phyloP scores from a whole-genome alignment of 306 rosid species.

The Glycine soja region DNA sequence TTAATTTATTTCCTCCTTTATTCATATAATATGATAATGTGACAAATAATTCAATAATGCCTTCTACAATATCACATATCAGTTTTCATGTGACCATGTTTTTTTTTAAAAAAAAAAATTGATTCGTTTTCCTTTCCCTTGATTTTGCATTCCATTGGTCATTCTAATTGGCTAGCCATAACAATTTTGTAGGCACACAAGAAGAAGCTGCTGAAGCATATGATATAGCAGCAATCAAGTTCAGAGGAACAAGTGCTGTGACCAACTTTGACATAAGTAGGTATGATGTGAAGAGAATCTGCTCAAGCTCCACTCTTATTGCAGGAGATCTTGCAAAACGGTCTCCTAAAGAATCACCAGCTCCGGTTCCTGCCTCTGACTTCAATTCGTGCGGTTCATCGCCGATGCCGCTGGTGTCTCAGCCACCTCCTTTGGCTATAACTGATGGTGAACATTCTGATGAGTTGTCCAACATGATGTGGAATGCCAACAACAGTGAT shows the following conservation, averaged over 20 bases:
- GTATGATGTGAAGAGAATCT: slow-evolving; percentile 95
- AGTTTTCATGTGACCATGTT: too few species aligned
- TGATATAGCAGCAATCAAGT: slow-evolving; percentile 98
- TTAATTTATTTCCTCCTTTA: neutral
- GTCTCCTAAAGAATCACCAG: slow-evolving; percentile 54
- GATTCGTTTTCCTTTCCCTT: neutral
- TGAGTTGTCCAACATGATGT: slow-evolving; percentile 72
- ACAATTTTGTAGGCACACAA: slow-evolving; percentile 74
- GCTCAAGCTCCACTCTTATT: slow-evolving; percentile 94
- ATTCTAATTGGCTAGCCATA: slow-evolving; percentile 1
- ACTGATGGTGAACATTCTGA: slow-evolving; percentile 60
- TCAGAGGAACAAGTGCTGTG: slow-evolving; percentile 95
- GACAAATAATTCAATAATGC: neutral
- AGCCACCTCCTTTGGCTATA: slow-evolving; percentile 63
- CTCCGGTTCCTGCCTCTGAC: slow-evolving; percentile 41
- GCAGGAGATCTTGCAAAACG: slow-evolving; percentile 88
- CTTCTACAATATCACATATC: slow-evolving; percentile 14
- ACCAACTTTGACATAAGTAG: slow-evolving; percentile 93
- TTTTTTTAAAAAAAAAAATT: too few species aligned
- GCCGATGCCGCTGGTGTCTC: slow-evolving; percentile 42
- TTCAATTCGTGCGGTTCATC: slow-evolving; percentile 51
- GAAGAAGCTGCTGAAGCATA: slow-evolving; percentile 99
- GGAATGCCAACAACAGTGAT: slow-evolving; percentile 56
- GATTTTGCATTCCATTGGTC: neutral
- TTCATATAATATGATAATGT: neutral